Base-by-base conservation (phyloP, 2,329 filamentous ascomycete species). In the Colletotrichum cuscutae region DNA sequence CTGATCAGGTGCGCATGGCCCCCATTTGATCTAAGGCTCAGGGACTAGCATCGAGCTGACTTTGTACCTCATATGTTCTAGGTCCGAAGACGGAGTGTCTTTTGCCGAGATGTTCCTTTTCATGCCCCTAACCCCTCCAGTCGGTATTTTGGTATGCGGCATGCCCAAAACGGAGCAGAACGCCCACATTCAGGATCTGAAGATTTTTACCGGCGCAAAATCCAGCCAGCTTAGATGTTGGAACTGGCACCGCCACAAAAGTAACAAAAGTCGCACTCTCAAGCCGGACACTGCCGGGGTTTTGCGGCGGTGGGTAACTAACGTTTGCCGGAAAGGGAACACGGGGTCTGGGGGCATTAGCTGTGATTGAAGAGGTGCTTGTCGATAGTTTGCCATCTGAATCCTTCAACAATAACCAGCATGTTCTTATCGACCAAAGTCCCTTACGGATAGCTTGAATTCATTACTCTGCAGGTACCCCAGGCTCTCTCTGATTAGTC, bases 1-100 rank as follows among this genome's bases (percentile, higher is more conserved):
- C 26, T 9, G 35, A 37, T 42, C 49, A 65, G 49, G 64, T 62
- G 35, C 64, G 35, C 62, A 62, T 42, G n/a, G 28, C 68, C 24
- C 35, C 49, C 57, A 68, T 62, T 57, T n/a, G 22, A 15, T 15
- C 22, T 19, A 28, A 30, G 56, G 8, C 13, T 15, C 28, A 15
- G 49, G 15, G 7, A 6, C 26, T 57, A 37, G 13, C 35, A 53
- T 22, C 46, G 22, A 49, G 11, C 35, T 30, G 49, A 35, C n/a
- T 13, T 9, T 37, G 35, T 19, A 4, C 5, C 12, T 4, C 12
- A 9, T 12, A 35, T 46, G 15, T 19, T 15, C 42, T 46, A 8
- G 19, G 15, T n/a, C 42, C 19, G 4, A 15, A 19, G 42, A 46
- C 13, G 3, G 15, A 46, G 5, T 19, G 6, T 19, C 19, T 46